Base-by-base conservation (phyloP, 345 rosid species). In the Mallotus nudiflorus region DNA sequence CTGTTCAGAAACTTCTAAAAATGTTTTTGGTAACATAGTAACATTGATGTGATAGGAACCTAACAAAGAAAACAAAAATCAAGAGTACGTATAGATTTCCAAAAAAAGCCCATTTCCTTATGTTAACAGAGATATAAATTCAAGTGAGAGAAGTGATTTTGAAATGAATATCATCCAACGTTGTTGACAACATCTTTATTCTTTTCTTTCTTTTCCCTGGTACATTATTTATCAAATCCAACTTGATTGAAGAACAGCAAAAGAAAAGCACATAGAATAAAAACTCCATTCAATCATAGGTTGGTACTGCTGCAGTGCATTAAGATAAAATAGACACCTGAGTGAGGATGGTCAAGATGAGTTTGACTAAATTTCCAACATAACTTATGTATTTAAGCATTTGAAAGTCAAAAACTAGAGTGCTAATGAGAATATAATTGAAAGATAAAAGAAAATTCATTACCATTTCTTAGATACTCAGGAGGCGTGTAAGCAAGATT, bases 401-500 rank as follows among this genome's bases (percentile, higher is more conserved):
- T 68, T 59, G 25, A 51, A 59, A 39, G 33, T 19, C 37, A 48
- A 65, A 44, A 9, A 71, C 39, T 8, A 54, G n/a, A 68, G 19
- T 29, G 45, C 16, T 40, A 57, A 35, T 45, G 20, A 40, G 22
- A 51, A 60, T 20, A 28, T 37, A 33, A 42, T 22, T 28, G 14
- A 39, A 35, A 22, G 51, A 27, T n/a, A 70, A 31, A 67, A 65
- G 14, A 16, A 39, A 24, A 68, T 20, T 5, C 55, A 46, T 66
- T 80, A 92, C 98, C 99, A 80, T 87, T 96, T 76, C 82, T 84
- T 64, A 96, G 85, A 79, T 91, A 96, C 73, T 96, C 99, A 0
- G 99, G 99, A 62, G 98, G 99, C 22, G 93, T 89, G 65, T 96
- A 96, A 37, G 98, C 97, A 65, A 96, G 84, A 80, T 92, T 92